phyloP scores from a whole-genome alignment of 768 basidiomycete species.

The Dioszegia crocea region DNA sequence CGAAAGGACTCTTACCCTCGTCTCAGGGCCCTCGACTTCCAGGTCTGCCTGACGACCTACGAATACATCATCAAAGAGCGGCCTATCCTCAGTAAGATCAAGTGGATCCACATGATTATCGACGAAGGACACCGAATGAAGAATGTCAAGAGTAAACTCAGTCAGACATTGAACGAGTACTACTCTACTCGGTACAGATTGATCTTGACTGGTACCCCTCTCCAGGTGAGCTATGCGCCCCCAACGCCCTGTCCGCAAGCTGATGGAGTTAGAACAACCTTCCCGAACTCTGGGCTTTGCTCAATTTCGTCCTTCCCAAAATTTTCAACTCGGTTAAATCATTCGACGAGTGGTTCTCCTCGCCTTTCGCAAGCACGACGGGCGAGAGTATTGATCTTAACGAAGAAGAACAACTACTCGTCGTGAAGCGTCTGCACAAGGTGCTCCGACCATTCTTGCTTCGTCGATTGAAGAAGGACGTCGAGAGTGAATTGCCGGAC shows the following conservation, averaged over 20 bases:
- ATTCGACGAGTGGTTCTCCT: constrained; percentile 99
- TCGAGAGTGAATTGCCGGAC: constrained; percentile 90
- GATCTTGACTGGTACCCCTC: constrained; percentile 89
- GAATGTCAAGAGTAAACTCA: constrained; percentile 83
- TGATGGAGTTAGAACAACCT: constrained; percentile 43
- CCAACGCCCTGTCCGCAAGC: background rate
- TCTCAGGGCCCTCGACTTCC: constrained; percentile 70
- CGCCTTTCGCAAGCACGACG: constrained; percentile 97
- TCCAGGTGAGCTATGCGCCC: constrained; percentile 56
- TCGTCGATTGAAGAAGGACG: constrained; percentile 89
- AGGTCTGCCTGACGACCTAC: constrained; percentile 89
- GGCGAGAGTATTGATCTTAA: constrained; percentile 94
- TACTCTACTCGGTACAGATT: constrained; percentile 90
- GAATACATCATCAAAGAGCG: constrained; percentile 98
- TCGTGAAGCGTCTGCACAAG: constrained; percentile 93
- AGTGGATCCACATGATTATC: constrained; percentile 97
- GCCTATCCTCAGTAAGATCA: constrained; percentile 79
- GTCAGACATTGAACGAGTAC: constrained; percentile 82
- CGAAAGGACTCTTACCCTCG: constrained; percentile 67
- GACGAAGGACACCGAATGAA: constrained; percentile 99
- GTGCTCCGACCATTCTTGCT: constrained; percentile 92
- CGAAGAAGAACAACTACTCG: constrained; percentile 97
- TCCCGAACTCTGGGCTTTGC: constrained; percentile 53
- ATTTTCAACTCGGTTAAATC: constrained; percentile 99
- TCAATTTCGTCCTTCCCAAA: constrained; percentile 63